phyloP scores from a whole-genome alignment of 257 asterid genomes.

The Ocimum tenuiflorum region DNA sequence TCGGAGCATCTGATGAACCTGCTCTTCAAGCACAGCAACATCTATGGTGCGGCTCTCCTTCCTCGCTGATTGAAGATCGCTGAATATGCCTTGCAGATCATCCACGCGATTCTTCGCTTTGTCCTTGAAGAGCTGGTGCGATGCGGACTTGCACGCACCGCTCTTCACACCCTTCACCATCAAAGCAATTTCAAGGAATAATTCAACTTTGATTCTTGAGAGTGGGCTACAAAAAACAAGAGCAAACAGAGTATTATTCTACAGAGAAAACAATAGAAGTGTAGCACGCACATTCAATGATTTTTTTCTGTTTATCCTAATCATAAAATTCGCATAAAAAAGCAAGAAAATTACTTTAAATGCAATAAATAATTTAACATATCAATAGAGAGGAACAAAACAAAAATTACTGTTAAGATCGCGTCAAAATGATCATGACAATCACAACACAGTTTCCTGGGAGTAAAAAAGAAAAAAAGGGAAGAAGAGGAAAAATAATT shows the following conservation, averaged over 20 bases:
- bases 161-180: conserved; percentile 84
- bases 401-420: conserved; percentile 1
- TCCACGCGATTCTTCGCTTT: conserved; percentile 81
- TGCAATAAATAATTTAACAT: neutral
- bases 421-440: neutral
- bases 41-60: conserved; percentile 76
- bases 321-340: neutral
- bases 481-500: neutral
- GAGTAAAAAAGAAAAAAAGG: neutral
- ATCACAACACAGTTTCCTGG: neutral
- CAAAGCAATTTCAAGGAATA: conserved; percentile 16
- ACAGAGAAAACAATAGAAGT: neutral
- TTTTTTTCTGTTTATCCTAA: no score
- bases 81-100: conserved; percentile 89
- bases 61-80: conserved; percentile 73
- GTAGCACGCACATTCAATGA: neutral
- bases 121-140: conserved; percentile 90
- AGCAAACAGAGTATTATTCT: neutral
- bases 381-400: neutral
- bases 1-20: conserved; percentile 88
- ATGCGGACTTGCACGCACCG: conserved; percentile 66
- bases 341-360: neutral
- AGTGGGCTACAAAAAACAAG: conserved; percentile 30
- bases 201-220: conserved; percentile 7
- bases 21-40: conserved; percentile 83